phyloP scores from a whole-genome alignment of 768 basidiomycete species.

The Podaxis sp. region DNA sequence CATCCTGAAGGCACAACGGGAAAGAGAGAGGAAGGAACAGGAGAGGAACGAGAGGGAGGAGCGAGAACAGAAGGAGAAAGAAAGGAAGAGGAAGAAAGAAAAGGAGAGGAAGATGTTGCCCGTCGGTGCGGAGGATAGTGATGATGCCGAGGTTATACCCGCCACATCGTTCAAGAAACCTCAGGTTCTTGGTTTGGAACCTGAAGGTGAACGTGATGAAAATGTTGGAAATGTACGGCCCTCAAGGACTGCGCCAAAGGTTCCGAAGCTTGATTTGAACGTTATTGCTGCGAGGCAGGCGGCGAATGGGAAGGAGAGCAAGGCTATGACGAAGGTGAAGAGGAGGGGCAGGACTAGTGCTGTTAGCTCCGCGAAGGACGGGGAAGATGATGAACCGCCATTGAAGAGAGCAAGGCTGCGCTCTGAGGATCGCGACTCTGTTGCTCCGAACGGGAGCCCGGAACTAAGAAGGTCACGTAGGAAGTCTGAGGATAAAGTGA shows the following conservation, averaged over 20 bases:
- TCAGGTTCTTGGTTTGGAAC: background rate
- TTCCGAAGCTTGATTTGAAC: background rate
- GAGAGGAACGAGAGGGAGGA: conserved; percentile 5
- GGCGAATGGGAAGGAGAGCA: conserved; percentile 14
- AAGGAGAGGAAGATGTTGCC: conserved; percentile 17
- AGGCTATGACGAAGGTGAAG: conserved; percentile 24
- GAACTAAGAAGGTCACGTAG: background rate
- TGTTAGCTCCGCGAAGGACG: background rate
- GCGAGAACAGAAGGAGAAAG: background rate
- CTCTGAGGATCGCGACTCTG: conserved; percentile 9
- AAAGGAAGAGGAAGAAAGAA: conserved; percentile 1
- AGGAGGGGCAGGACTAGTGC: conserved; percentile 20
- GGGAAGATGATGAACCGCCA: conserved; percentile 22
- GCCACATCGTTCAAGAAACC: background rate
- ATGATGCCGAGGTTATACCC: conserved; percentile 10
- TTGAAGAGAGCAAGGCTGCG: conserved; percentile 23
- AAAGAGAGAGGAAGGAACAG: background rate
- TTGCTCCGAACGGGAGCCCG: conserved; percentile 10
- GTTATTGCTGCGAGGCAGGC: background rate
- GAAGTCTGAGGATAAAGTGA: background rate
- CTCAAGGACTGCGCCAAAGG: background rate
- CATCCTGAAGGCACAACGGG: background rate
- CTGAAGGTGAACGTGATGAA: background rate
- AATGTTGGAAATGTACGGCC: background rate
- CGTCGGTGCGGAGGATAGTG: conserved; percentile 12